Evolutionary conservation across 805 yeast genomes (phyloP), one percentile per base, ranked within the genome.

Genomic region (Candida parachauliodes): DNA sequence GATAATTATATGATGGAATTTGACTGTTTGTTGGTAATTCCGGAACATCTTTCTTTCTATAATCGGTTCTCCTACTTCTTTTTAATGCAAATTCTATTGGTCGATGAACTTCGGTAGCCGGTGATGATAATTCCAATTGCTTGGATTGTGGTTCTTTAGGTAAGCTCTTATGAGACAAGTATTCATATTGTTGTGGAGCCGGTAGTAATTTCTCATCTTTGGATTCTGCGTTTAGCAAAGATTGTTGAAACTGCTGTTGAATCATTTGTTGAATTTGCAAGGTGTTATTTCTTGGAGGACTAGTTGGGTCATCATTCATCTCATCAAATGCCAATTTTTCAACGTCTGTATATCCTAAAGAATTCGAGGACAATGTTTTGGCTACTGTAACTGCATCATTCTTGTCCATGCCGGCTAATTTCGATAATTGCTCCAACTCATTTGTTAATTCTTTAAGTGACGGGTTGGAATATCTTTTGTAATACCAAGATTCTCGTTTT

Each of bases 331-430:
- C 74, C 24, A 62, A 59, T 43, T 55, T 67, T 50, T 74, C 80
- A 3, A 70, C 67, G 37, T 68, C 72, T 9, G 79, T 72, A 45
- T 70, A 70, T 9, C 84, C 83, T 20, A 83, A 65, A 0, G 87
- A 77, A 0, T 83, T 74, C 32, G 86, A 74, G 2, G 91, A 82
- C 34, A 88, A 68, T 1, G 93, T 79, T 51, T 94, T 68, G 0
- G 95, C 96, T 39, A 87, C 66, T 0, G 94, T 79, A 4, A 83
- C 81, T 0, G 95, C 94, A 62, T 87, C 94, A 27, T 81, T 75
- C 3, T 88, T 80, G 37, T 79, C 81, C 58, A 85, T 62, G 0
- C 94, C 93, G 0, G 91, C 95, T 59, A 79, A 67, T 46, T 80
- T 82, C 0, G 91, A 79, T 32, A 88, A 65, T 32, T 73, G 77